Base-by-base conservation (phyloP, 345 rosid genomes). In the Firmiana major region DNA sequence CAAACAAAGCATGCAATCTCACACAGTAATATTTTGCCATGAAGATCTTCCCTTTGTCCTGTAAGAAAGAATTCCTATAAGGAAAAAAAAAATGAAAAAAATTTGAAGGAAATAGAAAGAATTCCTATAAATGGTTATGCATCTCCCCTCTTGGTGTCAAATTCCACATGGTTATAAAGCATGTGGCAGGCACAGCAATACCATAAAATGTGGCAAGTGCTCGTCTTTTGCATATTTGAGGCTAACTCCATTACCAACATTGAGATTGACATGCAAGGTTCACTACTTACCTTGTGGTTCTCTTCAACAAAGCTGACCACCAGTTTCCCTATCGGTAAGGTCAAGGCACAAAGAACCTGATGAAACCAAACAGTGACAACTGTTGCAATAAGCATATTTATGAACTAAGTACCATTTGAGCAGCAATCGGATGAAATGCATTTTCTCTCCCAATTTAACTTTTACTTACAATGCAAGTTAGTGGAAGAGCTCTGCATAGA, bases 11-110 rank as follows among this genome's bases (percentile, higher is more conserved):
- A 78, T 93, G 99, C 60, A 93, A 83, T 82, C 94, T 87, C 79
- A 94, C 97, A 75, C 99, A 93, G 40, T 89, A 91, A 76, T 95
- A 95, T 86, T 93, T 95, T 34, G 96, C 99, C 99, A 89, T 89
- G 88, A 95, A 95, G 77, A 93, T 93, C 85, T 88, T 86, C 78
- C 63, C 84, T 81, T 89, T 88, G 55, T 95, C 87, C 98, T 95
- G 85, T 57, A 71, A 75, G 40, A 5, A 43, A 34, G 21, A 77
- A 1, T 57, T 63, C 15, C 9, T 16, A 19, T 71, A 36, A 74
- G 49, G 53, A 54, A 53, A 59, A 54, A 53, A 59, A 48, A 45
- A 53, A 42, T 4, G 4, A 10, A 55, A 63, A 63, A 73, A 3
- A 0, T 10, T 43, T 28, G 12, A 40, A 9, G 16, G 38, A 34